Evolutionary conservation across 495 filamentous ascomycete genomes (phyloP).

Genomic region (Pyrenula aspistea): DNA sequence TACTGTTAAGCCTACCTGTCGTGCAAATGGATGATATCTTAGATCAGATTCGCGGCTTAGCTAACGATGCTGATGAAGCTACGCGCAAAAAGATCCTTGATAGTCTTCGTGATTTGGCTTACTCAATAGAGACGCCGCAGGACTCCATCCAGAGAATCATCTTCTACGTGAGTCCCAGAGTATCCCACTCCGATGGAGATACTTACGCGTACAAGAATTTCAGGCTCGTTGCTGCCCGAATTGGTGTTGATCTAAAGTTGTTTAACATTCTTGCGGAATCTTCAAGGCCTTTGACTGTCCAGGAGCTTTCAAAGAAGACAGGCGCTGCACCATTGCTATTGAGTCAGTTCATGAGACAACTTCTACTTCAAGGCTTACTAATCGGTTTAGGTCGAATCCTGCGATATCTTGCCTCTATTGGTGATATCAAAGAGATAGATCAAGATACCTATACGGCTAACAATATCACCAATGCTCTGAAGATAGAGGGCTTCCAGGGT

Average conservation of each 20-base stretch:
- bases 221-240: conserved; percentile 11
- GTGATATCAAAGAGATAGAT: conserved; percentile 21
- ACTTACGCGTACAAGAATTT: conserved; percentile 16
- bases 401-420: conserved; percentile 28
- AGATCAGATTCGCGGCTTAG: no score
- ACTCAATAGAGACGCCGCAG: neutral
- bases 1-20: no score
- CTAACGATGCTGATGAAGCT: conserved; percentile 13
- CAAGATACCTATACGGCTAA: conserved; percentile 21
- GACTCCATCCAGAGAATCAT: neutral
- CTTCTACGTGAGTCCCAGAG: neutral
- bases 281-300: conserved; percentile 13
- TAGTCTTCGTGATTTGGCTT: conserved; percentile 5
- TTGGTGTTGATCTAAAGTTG: conserved; percentile 22
- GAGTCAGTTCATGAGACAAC: conserved; percentile 6
- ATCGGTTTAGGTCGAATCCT: conserved; percentile 25
- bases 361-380: neutral
- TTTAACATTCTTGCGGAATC: conserved; percentile 18
- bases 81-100: conserved; percentile 10
- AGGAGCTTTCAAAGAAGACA: conserved; percentile 17
- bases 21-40: no score
- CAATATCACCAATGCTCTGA: conserved; percentile 18
- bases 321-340: conserved; percentile 20
- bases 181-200: conserved; percentile 4
- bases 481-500: conserved; percentile 14